Evolutionary conservation across 495 filamentous ascomycete genomes (phyloP).

Genomic region (Tirmania nivea): DNA sequence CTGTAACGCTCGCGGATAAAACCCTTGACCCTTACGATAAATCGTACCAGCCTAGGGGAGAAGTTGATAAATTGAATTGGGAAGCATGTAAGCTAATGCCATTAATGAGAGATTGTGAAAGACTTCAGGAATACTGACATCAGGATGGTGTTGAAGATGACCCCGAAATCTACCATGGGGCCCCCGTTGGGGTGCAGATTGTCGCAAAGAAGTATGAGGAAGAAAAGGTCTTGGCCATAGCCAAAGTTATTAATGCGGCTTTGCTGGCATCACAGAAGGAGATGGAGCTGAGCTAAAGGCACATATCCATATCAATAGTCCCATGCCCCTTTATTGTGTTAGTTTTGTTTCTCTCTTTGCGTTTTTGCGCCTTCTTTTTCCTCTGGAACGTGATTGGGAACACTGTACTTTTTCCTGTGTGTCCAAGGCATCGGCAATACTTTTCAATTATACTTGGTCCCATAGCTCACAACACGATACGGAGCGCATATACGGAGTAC

Average conservation of each 20-base stretch:
- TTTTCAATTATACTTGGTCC: no score
- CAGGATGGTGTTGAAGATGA: slow-evolving; percentile 5
- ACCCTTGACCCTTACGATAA: not conserved
- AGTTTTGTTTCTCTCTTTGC: no score
- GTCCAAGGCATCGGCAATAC: no score
- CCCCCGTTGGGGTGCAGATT: slow-evolving; percentile 73
- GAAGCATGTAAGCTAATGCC: not conserved
- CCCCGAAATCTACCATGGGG: slow-evolving; percentile 48
- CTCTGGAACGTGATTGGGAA: no score
- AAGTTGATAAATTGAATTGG: slow-evolving; percentile 20
- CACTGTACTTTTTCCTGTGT: no score
- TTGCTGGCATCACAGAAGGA: not conserved
- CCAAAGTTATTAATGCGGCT: not conserved
- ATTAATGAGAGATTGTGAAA: no score
- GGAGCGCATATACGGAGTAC: no score
- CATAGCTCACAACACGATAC: no score
- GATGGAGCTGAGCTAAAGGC: no score
- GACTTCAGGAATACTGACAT: not conserved
- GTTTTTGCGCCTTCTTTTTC: no score
- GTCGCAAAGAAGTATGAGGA: slow-evolving; percentile 71
- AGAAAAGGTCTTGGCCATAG: slow-evolving; percentile 60
- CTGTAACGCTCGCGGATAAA: not conserved
- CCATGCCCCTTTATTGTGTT: no score
- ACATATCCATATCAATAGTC: no score
- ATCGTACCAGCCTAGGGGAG: slow-evolving; percentile 15